These are phyloP conservation scores for Celoporthe dispersa DNA, from an alignment of 2,329 filamentous ascomycete species.

Conservation along the genomic window DNA sequence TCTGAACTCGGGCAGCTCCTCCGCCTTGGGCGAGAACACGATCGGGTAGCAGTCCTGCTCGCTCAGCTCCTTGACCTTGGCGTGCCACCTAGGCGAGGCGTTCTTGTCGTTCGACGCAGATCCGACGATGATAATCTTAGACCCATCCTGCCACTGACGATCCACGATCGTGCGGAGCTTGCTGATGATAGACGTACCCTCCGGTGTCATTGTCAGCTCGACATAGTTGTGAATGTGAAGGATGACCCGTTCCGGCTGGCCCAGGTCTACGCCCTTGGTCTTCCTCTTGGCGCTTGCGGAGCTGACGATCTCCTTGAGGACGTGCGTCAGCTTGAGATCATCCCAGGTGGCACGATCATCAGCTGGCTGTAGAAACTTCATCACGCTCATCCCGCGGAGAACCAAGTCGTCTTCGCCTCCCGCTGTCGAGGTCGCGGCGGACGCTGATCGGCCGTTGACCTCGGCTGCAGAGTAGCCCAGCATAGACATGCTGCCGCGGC, in stretches of 20 bases:
- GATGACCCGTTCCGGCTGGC: slow-evolving; percentile 55
- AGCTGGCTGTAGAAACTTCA: slow-evolving; percentile 37
- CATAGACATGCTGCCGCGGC: slow-evolving; percentile 55
- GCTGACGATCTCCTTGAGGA: slow-evolving; percentile 60
- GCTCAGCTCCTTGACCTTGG: slow-evolving; percentile 39
- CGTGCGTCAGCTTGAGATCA: slow-evolving; percentile 62
- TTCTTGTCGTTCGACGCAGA: slow-evolving; percentile 65
- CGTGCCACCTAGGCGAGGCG: slow-evolving; percentile 34
- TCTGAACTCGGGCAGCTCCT: slow-evolving; percentile 21
- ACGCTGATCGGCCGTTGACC: slow-evolving; percentile 53
- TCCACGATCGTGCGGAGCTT: slow-evolving; percentile 75
- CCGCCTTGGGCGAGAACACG: slow-evolving; percentile 20
- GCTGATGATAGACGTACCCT: slow-evolving; percentile 71
- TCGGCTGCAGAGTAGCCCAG: slow-evolving; percentile 62
- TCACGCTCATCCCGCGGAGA: slow-evolving; percentile 31
- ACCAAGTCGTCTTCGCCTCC: slow-evolving; percentile 34
- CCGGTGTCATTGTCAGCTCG: slow-evolving; percentile 71
- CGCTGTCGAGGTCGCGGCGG: slow-evolving; percentile 46
- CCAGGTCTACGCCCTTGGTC: slow-evolving; percentile 27
- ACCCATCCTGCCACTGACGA: slow-evolving; percentile 70
- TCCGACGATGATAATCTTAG: slow-evolving; percentile 78
- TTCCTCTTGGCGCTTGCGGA: slow-evolving; percentile 47
- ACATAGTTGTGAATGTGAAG: slow-evolving; percentile 82
- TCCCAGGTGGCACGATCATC: slow-evolving; percentile 57
- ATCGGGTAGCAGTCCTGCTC: slow-evolving; percentile 37